Evolutionary conservation across 306 rosid genomes (phyloP).

Genomic region (Castanopsis chinensis): DNA sequence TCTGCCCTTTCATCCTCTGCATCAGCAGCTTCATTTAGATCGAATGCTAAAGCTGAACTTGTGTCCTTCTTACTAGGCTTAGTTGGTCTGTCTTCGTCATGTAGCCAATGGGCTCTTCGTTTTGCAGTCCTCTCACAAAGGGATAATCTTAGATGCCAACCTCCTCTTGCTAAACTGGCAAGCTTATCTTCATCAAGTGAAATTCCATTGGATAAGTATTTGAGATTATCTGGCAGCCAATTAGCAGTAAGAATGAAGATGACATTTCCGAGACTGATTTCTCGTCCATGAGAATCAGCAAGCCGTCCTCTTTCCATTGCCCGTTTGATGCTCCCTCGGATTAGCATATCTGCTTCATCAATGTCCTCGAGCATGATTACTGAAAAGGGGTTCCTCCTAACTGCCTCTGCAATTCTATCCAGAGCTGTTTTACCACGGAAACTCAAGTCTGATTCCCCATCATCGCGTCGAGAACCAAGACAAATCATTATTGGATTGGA

Average conservation of each 20-base stretch:
- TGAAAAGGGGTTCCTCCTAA: conserved; percentile 71
- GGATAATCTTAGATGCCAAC: conserved; percentile 76
- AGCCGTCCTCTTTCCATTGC: conserved; percentile 91
- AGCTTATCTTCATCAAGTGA: conserved; percentile 62
- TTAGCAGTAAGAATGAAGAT: conserved; percentile 78
- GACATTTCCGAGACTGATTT: conserved; percentile 76
- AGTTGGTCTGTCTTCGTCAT: conserved; percentile 50
- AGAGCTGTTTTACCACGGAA: conserved; percentile 80
- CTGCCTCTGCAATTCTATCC: conserved; percentile 80
- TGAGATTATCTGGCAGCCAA: conserved; percentile 77
- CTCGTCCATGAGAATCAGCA: conserved; percentile 84
- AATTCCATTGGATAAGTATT: conserved; percentile 44
- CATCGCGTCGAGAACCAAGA: conserved; percentile 53
- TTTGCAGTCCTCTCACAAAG: conserved; percentile 52
- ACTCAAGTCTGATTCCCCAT: conserved; percentile 56
- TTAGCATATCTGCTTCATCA: conserved; percentile 58
- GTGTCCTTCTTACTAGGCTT: conserved; percentile 61
- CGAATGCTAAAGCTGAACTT: conserved; percentile 52
- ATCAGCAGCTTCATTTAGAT: conserved; percentile 78
- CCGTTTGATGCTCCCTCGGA: conserved; percentile 65
- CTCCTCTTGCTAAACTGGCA: conserved; percentile 42
- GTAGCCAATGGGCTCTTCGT: conserved; percentile 66
- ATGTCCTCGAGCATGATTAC: conserved; percentile 87
- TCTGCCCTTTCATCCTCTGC: conserved; percentile 66
- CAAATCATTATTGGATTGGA: conserved; percentile 62